phyloP scores from a whole-genome alignment of 441 rosid genomes.

The Viola pubescens region DNA sequence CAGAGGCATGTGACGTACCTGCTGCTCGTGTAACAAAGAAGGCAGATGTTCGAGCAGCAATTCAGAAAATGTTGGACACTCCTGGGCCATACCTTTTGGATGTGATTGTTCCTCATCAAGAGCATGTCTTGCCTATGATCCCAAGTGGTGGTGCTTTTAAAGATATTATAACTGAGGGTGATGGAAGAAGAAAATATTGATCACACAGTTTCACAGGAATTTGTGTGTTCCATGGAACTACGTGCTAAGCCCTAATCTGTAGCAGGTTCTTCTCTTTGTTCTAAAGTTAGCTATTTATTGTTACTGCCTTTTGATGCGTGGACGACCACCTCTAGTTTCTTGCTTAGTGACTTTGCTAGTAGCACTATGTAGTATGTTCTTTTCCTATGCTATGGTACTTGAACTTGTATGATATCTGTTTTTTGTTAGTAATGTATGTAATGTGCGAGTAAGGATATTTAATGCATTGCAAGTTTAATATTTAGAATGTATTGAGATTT shows the following conservation, averaged over 20 bases:
- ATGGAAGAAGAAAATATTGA: constrained; percentile 51
- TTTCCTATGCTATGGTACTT: neutral
- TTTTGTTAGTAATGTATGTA: too few species aligned
- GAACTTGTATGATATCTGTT: too few species aligned
- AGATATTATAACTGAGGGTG: constrained; percentile 77
- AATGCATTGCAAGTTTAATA: too few species aligned
- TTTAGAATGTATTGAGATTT: too few species aligned
- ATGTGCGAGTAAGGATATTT: too few species aligned
- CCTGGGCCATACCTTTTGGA: constrained; percentile 87
- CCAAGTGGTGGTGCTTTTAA: constrained; percentile 86
- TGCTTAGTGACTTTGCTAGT: too few species aligned
- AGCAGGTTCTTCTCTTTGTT: neutral
- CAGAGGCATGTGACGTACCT: constrained; percentile 81
- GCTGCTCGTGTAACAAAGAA: constrained; percentile 71
- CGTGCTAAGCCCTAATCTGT: constrained; percentile 2
- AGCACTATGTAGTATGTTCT: neutral
- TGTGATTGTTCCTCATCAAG: constrained; percentile 89
- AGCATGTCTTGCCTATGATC: constrained; percentile 94
- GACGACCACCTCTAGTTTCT: neutral
- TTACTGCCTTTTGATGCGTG: neutral
- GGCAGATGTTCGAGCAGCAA: constrained; percentile 57
- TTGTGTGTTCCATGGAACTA: neutral
- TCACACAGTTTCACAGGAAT: neutral
- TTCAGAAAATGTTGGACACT: constrained; percentile 78
- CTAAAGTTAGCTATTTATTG: neutral